Conservation (phyloP, 306 rosid species). For the barrel medic (Medicago truncatula) region DNA sequence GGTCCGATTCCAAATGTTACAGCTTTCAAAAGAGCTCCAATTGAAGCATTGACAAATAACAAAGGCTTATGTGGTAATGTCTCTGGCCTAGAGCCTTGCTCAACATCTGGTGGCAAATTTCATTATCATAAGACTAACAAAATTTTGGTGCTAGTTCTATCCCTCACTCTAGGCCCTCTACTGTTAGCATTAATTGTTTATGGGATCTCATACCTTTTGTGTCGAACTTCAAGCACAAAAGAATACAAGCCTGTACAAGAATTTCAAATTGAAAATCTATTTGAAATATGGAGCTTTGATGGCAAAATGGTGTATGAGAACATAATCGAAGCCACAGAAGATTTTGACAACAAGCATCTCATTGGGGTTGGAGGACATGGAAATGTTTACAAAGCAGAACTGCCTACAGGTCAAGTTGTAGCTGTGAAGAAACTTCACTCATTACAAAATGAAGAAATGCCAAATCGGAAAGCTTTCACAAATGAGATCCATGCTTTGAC, state of each 20-base stretch:
- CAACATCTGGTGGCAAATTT: no score
- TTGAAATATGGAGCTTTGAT: not conserved
- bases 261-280: not conserved
- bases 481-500: not conserved
- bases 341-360: conserved; percentile 1
- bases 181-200: not conserved
- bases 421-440: conserved; percentile 3
- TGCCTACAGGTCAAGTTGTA: not conserved
- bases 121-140: no score
- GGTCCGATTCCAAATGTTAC: no score
- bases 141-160: no score
- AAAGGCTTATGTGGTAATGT: no score
- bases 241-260: not conserved
- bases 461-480: not conserved
- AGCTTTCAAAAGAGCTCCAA: no score
- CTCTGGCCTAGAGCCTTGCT: no score
- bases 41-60: no score
- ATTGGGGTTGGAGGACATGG: conserved; percentile 1
- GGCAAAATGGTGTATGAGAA: conserved; percentile 2
- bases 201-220: not conserved
- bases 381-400: conserved; percentile 9
- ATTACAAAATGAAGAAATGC: not conserved
- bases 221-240: not conserved
- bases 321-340: not conserved
- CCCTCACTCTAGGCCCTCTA: no score